Evolutionary conservation across 805 yeast species (phyloP), one percentile per base, ranked within the genome.

Genomic region (Metschnikowia rubicola): DNA sequence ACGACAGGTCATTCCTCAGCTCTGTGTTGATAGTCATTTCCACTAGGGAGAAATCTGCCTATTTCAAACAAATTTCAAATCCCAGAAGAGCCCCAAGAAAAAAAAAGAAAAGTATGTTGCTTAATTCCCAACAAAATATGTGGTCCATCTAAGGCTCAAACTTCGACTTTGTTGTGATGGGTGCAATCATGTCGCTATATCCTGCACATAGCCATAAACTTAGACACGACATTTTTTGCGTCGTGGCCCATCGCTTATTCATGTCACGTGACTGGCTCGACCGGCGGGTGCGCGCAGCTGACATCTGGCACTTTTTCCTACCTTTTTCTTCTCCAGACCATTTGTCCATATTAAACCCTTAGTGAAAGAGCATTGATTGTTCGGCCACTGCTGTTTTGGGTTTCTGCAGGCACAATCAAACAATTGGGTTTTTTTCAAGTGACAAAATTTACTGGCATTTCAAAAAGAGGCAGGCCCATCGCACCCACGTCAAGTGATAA

Each of bases 361-460:
- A 15, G 39, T 43, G 28, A 43, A 30, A 31, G 46, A 37, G 37
- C 46, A 43, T 43, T 43, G 46, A 43, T 43, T 43, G 46, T 43
- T 43, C 46, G 36, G 21, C 4, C 36, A 32, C 46, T 33, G 37
- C 33, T 37, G 40, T 12, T 28, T 34, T 35, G 44, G 39, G 33
- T 10, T 30, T 21, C 13, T 26, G 11, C 28, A 34, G 17, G 21
- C 13, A n/a, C 13, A 12, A 4, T 11, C 26, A 12, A 34, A 13
- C 21, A 3, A 8, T 34, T 34, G 36, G 0, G 10, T 10, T 10
- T 34, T 4, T 5, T 21, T 21, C 5, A 4, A 21, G 26, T 21
- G 26, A 21, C 26, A 7, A 7, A 21, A 21, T 21, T 21, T 21
- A 21, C 7, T 21, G 26, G 26, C 26, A 21, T 21, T 21, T 21